Conservation (phyloP, 495 filamentous ascomycete genomes). For the Aspergillus bridgeri region DNA sequence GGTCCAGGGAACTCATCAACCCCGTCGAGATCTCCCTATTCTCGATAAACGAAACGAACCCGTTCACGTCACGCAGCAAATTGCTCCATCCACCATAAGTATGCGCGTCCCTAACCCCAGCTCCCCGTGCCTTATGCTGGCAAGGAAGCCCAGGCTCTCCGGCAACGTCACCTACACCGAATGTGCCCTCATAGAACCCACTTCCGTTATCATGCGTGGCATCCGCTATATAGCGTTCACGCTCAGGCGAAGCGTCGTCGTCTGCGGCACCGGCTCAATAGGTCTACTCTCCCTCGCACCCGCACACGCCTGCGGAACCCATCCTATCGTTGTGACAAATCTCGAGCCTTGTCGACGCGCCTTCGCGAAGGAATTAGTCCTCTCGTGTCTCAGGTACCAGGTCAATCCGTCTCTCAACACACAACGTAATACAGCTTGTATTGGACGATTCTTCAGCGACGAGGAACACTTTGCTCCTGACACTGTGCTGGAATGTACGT, state of each 20-base stretch:
- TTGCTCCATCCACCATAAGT: slow-evolving; percentile 19
- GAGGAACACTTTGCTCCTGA: slow-evolving; percentile 51
- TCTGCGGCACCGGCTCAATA: slow-evolving; percentile 76
- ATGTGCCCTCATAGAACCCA: slow-evolving; percentile 72
- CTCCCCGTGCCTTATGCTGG: slow-evolving; percentile 64
- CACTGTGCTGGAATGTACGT: slow-evolving; percentile 61
- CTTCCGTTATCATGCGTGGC: slow-evolving; percentile 73
- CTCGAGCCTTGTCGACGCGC: slow-evolving; percentile 51
- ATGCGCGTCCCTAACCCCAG: slow-evolving; percentile 2
- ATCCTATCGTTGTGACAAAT: slow-evolving; percentile 63
- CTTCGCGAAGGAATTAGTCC: slow-evolving; percentile 59
- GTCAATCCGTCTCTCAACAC: slow-evolving; percentile 43
- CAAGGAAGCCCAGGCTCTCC: slow-evolving; percentile 55
- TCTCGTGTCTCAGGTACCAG: slow-evolving; percentile 50
- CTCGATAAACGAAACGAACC: neutral
- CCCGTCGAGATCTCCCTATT: neutral
- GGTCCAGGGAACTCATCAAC: neutral
- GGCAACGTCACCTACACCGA: slow-evolving; percentile 56
- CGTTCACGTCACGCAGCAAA: neutral
- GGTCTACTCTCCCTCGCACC: slow-evolving; percentile 62
- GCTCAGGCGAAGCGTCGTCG: slow-evolving; percentile 52
- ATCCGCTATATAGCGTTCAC: slow-evolving; percentile 52
- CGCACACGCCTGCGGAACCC: slow-evolving; percentile 59
- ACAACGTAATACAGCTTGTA: slow-evolving; percentile 49
- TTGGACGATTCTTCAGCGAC: slow-evolving; percentile 47